phyloP scores from a whole-genome alignment of 164 flowering plant genomes.

The Annona squamosa region DNA sequence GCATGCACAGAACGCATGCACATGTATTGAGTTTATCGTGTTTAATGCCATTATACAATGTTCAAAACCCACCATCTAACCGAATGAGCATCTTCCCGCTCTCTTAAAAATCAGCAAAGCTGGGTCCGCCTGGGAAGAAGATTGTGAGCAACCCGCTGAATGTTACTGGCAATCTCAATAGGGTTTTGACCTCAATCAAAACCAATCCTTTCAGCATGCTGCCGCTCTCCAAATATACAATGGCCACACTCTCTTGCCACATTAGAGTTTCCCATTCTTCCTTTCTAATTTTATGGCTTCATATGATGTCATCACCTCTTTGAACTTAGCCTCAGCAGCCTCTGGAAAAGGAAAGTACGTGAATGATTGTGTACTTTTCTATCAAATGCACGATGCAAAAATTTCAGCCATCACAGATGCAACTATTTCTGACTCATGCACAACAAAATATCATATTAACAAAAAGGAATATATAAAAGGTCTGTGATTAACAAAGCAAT shows the following conservation, averaged over 20 bases:
- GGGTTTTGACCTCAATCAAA: not conserved
- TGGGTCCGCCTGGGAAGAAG: no score
- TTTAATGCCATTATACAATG: not conserved
- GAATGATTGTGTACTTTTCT: no score
- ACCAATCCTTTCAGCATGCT: not conserved
- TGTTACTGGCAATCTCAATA: not conserved
- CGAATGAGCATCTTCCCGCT: not conserved
- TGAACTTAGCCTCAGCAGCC: conserved; percentile 86
- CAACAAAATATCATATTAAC: not conserved
- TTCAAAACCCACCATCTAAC: not conserved
- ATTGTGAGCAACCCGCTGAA: no score
- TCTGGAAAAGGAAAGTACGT: conserved; percentile 38
- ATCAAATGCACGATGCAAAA: no score
- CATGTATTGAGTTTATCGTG: no score
- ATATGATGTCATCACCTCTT: conserved; percentile 81
- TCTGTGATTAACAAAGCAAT: no score
- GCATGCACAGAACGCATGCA: not conserved
- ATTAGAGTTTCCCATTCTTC: conserved; percentile 29
- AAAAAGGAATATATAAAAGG: no score
- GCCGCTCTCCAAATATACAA: not conserved
- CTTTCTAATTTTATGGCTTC: conserved; percentile 84
- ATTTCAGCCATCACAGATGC: no score
- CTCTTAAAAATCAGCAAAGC: not conserved
- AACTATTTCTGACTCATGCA: no score
- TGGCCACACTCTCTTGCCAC: not conserved